phyloP scores from a whole-genome alignment of 768 basidiomycete genomes.

The Austroboletus festivus region DNA sequence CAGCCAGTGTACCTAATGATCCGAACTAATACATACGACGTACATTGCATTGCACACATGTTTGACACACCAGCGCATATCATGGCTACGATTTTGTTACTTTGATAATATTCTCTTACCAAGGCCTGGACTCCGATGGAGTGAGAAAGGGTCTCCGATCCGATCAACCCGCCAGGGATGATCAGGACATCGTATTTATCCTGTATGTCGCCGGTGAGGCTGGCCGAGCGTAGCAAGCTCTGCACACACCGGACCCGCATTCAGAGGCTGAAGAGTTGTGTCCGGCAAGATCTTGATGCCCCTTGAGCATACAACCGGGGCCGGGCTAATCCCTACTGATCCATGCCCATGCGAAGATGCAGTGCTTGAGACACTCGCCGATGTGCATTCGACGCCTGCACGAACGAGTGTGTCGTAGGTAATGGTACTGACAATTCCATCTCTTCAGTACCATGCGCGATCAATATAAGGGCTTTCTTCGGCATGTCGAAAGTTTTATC shows the following conservation, averaged over 20 bases:
- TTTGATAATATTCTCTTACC: slow-evolving; percentile 48
- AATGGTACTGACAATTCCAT: slow-evolving; percentile 87
- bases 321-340: slow-evolving; percentile 35
- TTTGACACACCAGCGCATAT: slow-evolving; percentile 69
- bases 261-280: slow-evolving; percentile 43
- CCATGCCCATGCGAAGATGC: slow-evolving; percentile 22
- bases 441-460: slow-evolving; percentile 84
- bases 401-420: slow-evolving; percentile 80
- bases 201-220: slow-evolving; percentile 31
- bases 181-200: slow-evolving; percentile 66
- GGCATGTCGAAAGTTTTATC: slow-evolving; percentile 15
- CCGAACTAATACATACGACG: neutral
- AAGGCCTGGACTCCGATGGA: slow-evolving; percentile 59
- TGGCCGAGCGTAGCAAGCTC: neutral
- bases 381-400: slow-evolving; percentile 62
- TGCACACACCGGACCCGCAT: slow-evolving; percentile 46
- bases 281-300: slow-evolving; percentile 75
- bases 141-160: slow-evolving; percentile 68
- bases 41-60: too few species aligned
- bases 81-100: slow-evolving; percentile 62
- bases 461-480: slow-evolving; percentile 58
- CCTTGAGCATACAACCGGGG: slow-evolving; percentile 62
- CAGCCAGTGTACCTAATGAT: slow-evolving; percentile 61
- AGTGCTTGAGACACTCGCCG: slow-evolving; percentile 55
- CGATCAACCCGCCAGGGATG: slow-evolving; percentile 76